phyloP scores from a whole-genome alignment of 805 yeast species.

The Scheffersomyces lignosus region DNA sequence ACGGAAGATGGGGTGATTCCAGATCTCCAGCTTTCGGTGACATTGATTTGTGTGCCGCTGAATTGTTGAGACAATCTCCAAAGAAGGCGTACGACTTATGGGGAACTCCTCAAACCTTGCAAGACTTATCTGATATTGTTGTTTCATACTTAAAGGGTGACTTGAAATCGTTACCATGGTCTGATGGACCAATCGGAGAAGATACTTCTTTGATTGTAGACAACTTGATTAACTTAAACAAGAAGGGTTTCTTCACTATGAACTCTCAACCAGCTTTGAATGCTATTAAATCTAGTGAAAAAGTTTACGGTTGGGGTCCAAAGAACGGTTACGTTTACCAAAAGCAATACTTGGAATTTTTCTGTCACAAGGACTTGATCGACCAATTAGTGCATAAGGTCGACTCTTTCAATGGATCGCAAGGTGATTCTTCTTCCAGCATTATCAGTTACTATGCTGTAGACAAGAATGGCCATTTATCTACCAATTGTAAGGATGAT shows the following conservation, averaged over 20 bases:
- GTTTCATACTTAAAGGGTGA: conserved; percentile 70
- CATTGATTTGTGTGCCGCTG: conserved; percentile 76
- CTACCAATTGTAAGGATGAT: conserved; percentile 69
- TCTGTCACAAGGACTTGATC: conserved; percentile 59
- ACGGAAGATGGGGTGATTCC: conserved; percentile 98
- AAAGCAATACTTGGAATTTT: conserved; percentile 87
- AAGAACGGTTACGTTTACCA: conserved; percentile 89
- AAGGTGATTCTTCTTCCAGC: conserved; percentile 38
- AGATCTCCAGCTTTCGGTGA: conserved; percentile 97
- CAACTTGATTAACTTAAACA: conserved; percentile 63
- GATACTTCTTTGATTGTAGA: conserved; percentile 67
- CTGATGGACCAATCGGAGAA: conserved; percentile 81
- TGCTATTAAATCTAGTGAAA: conserved; percentile 70
- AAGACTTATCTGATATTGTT: conserved; percentile 65
- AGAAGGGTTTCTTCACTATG: conserved; percentile 71
- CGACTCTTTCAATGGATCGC: conserved; percentile 40
- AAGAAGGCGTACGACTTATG: conserved; percentile 80
- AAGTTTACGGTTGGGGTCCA: conserved; percentile 93
- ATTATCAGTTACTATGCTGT: conserved; percentile 79
- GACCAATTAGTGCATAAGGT: conserved; percentile 40
- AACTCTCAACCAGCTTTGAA: conserved; percentile 95
- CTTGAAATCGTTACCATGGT: conserved; percentile 84
- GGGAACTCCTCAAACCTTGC: conserved; percentile 70
- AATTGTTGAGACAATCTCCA: conserved; percentile 78
- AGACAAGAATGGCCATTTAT: conserved; percentile 52